These are phyloP conservation scores for Populus hybrid DNA, from an alignment of 441 rosid genomes.

Conservation along the genomic window DNA sequence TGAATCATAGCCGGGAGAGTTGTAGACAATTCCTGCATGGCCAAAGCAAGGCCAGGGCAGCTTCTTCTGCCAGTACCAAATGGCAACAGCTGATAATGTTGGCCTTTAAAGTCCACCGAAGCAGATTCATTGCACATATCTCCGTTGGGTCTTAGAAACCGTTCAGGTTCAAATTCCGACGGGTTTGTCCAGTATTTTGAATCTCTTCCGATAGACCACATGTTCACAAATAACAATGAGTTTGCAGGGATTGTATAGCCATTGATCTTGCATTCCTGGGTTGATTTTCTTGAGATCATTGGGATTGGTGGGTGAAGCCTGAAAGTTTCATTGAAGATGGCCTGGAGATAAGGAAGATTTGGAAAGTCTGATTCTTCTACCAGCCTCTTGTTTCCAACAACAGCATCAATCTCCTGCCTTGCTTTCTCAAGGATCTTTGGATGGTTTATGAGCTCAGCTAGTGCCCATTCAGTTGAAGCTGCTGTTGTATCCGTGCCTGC, in stretches of 20 bases:
- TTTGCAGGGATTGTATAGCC: slow-evolving; percentile 16
- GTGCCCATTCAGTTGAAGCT: slow-evolving; percentile 40
- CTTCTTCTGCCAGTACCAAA: slow-evolving; percentile 45
- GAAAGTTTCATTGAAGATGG: slow-evolving; percentile 37
- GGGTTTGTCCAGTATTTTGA: slow-evolving; percentile 8
- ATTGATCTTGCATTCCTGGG: slow-evolving; percentile 8
- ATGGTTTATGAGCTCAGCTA: slow-evolving; percentile 42
- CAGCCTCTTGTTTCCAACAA: slow-evolving; percentile 21
- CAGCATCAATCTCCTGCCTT: slow-evolving; percentile 32
- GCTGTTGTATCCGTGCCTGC: slow-evolving; percentile 49
- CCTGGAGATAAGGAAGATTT: slow-evolving; percentile 29
- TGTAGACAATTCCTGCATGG: slow-evolving; percentile 27
- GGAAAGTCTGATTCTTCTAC: slow-evolving; percentile 31
- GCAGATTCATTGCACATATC: not conserved
- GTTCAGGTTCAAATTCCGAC: slow-evolving; percentile 27
- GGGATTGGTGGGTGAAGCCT: slow-evolving; percentile 42
- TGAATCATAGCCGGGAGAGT: slow-evolving; percentile 36
- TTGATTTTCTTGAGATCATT: slow-evolving; percentile 22
- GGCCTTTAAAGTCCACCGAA: slow-evolving; percentile 29
- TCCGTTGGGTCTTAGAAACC: slow-evolving; percentile 11
- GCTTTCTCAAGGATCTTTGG: slow-evolving; percentile 36
- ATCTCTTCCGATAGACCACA: slow-evolving; percentile 33
- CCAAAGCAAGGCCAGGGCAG: slow-evolving; percentile 35
- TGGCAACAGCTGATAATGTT: slow-evolving; percentile 34
- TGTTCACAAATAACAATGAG: slow-evolving; percentile 20